Percentiles rank a stretch among this genome's conserved stretches.
phyloP scores from a whole-genome alignment of 306 rosid genomes.

The Trichosanthes truncata region DNA sequence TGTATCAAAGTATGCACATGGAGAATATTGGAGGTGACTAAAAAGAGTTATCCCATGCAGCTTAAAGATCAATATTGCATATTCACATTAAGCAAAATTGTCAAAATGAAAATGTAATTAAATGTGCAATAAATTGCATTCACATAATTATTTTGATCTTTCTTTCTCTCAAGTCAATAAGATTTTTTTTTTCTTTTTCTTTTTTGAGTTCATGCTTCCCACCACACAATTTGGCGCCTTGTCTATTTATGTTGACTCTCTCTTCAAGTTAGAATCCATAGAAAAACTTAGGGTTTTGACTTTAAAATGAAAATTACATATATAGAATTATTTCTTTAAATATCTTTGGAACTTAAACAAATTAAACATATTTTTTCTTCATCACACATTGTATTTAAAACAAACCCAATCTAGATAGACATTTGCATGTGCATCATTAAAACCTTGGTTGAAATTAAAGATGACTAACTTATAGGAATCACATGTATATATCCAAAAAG shows the following conservation, averaged over 20 bases:
- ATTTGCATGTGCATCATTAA: constrained; percentile 4
- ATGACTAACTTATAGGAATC: not conserved
- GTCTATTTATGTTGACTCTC: constrained; percentile 3
- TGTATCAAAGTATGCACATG: too few relatives aligned
- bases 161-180: not conserved
- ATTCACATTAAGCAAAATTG: too few relatives aligned
- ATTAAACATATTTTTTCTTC: not conserved
- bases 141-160: not conserved
- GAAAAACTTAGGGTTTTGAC: not conserved
- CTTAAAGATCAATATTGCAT: too few relatives aligned
- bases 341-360: not conserved
- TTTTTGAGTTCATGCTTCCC: not conserved
- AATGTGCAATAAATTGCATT: not conserved
- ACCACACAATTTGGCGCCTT: constrained; percentile 3
- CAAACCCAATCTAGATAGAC: not conserved
- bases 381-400: not conserved
- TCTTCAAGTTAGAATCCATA: not conserved
- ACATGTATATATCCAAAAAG: not conserved
- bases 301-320: not conserved
- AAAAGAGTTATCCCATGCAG: too few relatives aligned
- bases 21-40: too few relatives aligned
- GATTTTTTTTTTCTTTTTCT: not conserved
- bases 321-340: not conserved
- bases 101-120: too few relatives aligned
- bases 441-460: not conserved